Evolutionary conservation across 169 alveolate species (phyloP), one percentile per base, ranked within the genome.

Genomic region (Plasmodium berghei): DNA sequence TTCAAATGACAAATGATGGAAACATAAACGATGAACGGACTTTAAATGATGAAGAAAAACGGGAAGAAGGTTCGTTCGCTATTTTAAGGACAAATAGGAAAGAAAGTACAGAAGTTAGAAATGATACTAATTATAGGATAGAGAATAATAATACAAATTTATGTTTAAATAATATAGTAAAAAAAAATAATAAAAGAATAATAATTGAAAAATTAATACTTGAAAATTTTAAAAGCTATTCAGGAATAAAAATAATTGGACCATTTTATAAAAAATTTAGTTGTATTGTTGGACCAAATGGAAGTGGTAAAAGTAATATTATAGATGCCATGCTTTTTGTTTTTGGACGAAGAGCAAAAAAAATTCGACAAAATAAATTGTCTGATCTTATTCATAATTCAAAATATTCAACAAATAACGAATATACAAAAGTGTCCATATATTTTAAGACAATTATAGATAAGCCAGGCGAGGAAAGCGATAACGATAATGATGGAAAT

Each of bases 291-390:
- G 99, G 99, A 2, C 99, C 99, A 5, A 98, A 98, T 91, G 99
- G 99, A 14, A 96, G 99, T 58, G 99, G 99, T 12, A 99, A 99
- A 95, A 98, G 99, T 85, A 99, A 99, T 91, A 96, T 99, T 42
- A 98, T 98, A 49, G 99, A 99, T 88, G 99, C 99, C 9, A 93
- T 99, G 96, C 96, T 98, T 54, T 99, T 99, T 92, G 99, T 98
- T 9, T 98, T 99, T 91, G 99, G 99, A 16, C 92, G 97, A 87
- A 91, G 99, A 52, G 99, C 99, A 16, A 96, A 96, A 87, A 97
- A 98, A 91, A 96, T 99, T 97, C 95, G 99, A n/a, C 94, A 96
- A 66, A 96, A 97, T 83, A 98, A 96, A 90, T 92, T 98, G 45
- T 91, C 98, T 18, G 99, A 98, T 62, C 95, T 98, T 45, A 97